phyloP scores from a whole-genome alignment of 306 rosid species.

The Carpinus fangiana region DNA sequence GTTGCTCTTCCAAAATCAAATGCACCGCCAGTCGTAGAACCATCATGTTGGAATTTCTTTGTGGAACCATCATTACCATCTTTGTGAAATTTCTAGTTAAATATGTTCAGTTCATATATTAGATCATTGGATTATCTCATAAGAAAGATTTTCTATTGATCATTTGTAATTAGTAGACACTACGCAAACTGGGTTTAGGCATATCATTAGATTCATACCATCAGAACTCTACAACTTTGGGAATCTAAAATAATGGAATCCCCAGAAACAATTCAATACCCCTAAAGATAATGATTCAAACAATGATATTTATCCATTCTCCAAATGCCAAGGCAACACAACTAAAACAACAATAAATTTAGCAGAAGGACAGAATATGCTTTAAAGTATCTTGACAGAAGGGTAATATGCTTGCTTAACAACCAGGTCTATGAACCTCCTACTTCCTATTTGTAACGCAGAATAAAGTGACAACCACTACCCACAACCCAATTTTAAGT shows the following conservation, averaged over 20 bases:
- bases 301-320: not conserved
- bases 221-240: not conserved
- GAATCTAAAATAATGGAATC: not conserved
- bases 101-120: not conserved
- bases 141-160: not conserved
- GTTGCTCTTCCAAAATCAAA: constrained; percentile 65
- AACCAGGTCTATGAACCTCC: not conserved
- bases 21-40: constrained; percentile 65
- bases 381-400: not conserved
- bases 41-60: constrained; percentile 41
- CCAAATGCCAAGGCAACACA: not conserved
- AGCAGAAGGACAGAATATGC: not conserved
- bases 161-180: not conserved
- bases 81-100: not conserved
- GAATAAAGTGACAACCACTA: not conserved
- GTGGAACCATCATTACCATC: not conserved
- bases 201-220: not conserved
- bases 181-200: not conserved
- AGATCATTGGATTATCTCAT: not conserved
- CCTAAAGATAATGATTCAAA: not conserved
- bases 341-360: not conserved
- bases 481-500: not conserved
- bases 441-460: not conserved
- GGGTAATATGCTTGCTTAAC: not conserved
- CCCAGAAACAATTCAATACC: not conserved